Evolutionary conservation across 139 green algal genomes (phyloP).

Genomic region (Chlorella ohadii): DNA sequence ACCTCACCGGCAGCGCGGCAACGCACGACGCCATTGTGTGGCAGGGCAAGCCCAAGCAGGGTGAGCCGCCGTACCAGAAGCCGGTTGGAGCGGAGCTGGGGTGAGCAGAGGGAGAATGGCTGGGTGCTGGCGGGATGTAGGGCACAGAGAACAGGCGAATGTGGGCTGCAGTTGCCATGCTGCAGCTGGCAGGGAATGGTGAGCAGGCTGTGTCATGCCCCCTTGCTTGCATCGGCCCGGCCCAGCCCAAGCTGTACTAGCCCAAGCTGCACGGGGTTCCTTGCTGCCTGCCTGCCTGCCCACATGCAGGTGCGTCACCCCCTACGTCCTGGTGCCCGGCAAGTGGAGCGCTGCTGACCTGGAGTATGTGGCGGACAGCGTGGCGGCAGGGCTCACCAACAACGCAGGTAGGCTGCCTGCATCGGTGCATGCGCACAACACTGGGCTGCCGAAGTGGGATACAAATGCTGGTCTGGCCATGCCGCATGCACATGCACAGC

Average conservation of each 20-base stretch:
- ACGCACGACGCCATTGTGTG: conserved; percentile 89
- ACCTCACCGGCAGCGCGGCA: conserved; percentile 53
- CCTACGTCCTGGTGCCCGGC: conserved; percentile 83
- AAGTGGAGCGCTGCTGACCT: conserved; percentile 73
- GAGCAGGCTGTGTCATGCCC: no score
- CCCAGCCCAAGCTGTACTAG: no score
- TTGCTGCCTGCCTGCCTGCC: conserved; percentile 47
- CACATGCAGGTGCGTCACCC: conserved; percentile 74
- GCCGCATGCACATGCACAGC: neutral
- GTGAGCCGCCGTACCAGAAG: conserved; percentile 32
- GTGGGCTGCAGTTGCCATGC: no score
- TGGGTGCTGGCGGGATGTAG: no score
- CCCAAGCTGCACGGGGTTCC: no score
- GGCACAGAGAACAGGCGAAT: no score
- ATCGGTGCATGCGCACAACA: neutral
- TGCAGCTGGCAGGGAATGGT: no score
- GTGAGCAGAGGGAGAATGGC: no score
- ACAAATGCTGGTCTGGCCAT: no score
- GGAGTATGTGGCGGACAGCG: conserved; percentile 69
- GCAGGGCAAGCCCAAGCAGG: conserved; percentile 50
- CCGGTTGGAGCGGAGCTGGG: conserved; percentile 24
- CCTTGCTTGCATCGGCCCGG: no score
- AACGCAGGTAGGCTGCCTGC: conserved; percentile 32
- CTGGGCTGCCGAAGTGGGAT: no score
- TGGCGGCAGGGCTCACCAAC: conserved; percentile 67